Base-by-base conservation (phyloP, 352 stramenopile genomes). In the Globisporangium barbulae region DNA sequence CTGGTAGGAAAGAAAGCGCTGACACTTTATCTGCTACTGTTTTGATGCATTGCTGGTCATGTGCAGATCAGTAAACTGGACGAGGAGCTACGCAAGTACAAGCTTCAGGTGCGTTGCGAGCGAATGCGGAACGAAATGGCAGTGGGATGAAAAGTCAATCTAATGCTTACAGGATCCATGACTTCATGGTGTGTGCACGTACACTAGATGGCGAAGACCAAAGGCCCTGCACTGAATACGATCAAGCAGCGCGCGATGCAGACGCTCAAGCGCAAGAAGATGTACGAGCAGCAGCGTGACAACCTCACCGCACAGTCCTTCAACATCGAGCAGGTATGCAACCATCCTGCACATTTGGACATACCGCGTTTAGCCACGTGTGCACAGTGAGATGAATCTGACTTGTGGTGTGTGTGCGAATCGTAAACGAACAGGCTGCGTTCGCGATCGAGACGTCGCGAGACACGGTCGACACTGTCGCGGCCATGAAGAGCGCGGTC, bases 371-470 rank as follows among this genome's bases (percentile, higher is more conserved):
- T 8, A 35, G 7, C 9, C 9, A n/a, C 44, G 9, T 35, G 49
- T 39, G 49, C 12, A 2, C 17, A 9, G 25, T 28, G 25, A 28
- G 21, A 22, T 31, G 28, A 68, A 53, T 63, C 42, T 39, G 17
- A 56, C 17, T n/a, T 41, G 22, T 28, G 30, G 28, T 10, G 25
- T 52, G 3, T 50, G 44, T 22, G 60, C 21, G 3, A 12, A n/a
- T 3, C 50, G 28, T 59, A 48, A 62, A 19, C 31, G 25, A 25
- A 1, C 54, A 94, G 84, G 83, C 87, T 4, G 68, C 80, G 31
- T 95, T 95, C 76, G 89, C 91, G 31, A 97, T 98, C 64, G 94
- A 98, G 65, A 96, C 82, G 53, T 92, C 92, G 52, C 96, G 94
- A 55, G 93, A 97, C 57, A 97, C 91, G 30, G 82, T 98, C 1